These are phyloP conservation scores for Zostera marina DNA, from an alignment of 116 monocot genomes.

Conservation along the genomic window DNA sequence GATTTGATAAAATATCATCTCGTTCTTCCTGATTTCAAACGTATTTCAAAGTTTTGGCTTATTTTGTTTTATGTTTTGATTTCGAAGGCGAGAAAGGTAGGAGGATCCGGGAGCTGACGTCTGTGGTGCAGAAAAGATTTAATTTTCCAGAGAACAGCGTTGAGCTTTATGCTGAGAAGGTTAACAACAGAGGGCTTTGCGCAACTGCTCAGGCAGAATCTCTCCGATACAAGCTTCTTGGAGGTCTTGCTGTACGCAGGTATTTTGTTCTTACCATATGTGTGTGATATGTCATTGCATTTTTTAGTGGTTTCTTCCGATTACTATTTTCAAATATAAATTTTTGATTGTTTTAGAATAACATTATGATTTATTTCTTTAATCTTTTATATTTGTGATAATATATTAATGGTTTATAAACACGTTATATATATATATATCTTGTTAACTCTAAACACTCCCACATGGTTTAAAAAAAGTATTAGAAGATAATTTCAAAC, in stretches of 20 bases:
- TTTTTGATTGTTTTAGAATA: neutral
- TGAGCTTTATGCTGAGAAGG: slow-evolving; percentile 73
- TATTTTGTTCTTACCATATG: neutral
- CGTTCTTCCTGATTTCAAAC: neutral
- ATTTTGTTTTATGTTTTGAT: neutral
- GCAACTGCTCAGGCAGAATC: slow-evolving; percentile 63
- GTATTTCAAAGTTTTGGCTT: neutral
- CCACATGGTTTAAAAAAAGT: too few relatives aligned
- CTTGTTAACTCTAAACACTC: too few relatives aligned
- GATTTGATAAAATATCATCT: neutral
- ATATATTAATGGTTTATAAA: too few relatives aligned
- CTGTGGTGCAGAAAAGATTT: slow-evolving; percentile 76
- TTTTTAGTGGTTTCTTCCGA: too few relatives aligned
- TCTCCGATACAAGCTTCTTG: slow-evolving; percentile 67
- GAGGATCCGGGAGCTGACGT: slow-evolving; percentile 61
- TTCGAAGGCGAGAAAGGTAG: slow-evolving; percentile 61
- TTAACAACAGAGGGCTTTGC: slow-evolving; percentile 64
- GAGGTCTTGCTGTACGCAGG: slow-evolving; percentile 72
- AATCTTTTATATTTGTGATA: too few relatives aligned
- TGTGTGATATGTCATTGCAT: neutral
- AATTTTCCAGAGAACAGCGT: slow-evolving; percentile 58
- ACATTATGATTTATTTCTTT: too few relatives aligned
- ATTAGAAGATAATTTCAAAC: too few relatives aligned
- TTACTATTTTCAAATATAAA: neutral
- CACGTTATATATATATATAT: too few relatives aligned